Evolutionary conservation across 2,329 filamentous ascomycete genomes (phyloP).

Genomic region (Fusarium cyanostomum): DNA sequence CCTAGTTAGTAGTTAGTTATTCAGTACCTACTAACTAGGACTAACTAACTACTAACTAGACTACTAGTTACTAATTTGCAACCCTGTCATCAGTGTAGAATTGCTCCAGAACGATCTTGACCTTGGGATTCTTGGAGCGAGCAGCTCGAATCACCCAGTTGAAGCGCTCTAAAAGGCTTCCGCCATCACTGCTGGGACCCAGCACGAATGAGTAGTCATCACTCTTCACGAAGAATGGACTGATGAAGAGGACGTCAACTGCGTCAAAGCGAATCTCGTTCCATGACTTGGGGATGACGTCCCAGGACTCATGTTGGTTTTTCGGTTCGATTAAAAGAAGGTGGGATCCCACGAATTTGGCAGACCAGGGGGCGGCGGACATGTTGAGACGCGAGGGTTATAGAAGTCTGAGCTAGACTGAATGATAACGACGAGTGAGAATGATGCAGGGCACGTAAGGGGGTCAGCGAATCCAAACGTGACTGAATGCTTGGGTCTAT

Average conservation of each 20-base stretch:
- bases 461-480: too few species aligned
- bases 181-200: background rate
- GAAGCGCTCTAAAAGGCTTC: background rate
- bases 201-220: background rate
- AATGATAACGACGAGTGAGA: too few species aligned
- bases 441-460: too few species aligned
- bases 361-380: background rate
- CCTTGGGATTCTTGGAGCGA: constrained; percentile 7
- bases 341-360: background rate
- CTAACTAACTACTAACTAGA: too few species aligned
- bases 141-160: constrained; percentile 6
- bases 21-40: too few species aligned
- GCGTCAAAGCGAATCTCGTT: constrained; percentile 3
- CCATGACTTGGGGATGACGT: constrained; percentile 1
- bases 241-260: constrained; percentile 10
- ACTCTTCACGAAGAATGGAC: constrained; percentile 1
- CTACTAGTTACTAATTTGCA: too few species aligned
- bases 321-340: background rate
- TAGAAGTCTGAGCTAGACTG: too few species aligned
- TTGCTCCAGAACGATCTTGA: constrained; percentile 9
- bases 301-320: background rate
- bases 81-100: too few species aligned
- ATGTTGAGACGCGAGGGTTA: too few species aligned
- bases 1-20: too few species aligned
- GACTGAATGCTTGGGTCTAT: too few species aligned